Base-by-base conservation (phyloP, 2,329 filamentous ascomycete genomes). In the Alternaria tenuissima region DNA sequence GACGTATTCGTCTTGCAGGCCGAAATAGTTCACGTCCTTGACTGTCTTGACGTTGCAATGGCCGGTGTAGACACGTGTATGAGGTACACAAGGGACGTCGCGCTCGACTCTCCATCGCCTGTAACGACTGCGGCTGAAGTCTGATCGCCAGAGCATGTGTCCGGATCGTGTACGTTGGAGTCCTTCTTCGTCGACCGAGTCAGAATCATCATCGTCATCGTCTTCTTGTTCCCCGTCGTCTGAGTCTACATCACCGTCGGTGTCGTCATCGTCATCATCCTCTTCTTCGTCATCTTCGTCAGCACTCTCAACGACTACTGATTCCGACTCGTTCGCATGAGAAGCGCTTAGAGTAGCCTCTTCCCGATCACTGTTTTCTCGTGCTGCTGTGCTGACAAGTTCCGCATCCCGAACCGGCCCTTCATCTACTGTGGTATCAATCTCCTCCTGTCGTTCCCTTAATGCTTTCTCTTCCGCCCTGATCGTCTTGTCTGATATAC, bases 21-120 rank as follows among this genome's bases (percentile, higher is more conserved):
- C 88, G 63, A 88, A 90, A 76, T 86, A 91, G 62, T 90, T 90
- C 61, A 90, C 87, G 68, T 91, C 88, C 68, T 91, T 91, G 66
- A 90, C 87, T 1, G 87, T 90, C 64, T 87, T 84, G 53, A 88
- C 83, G 65, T 90, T 90, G 78, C 88, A 90, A 72, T 90, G 88
- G 2, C 88, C 88, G 3, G 81, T 80, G 70, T 89, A 91, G 20
- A 82, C 75, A 39, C 84, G 84, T 2, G 84, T 87, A 64, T 88
- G 85, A 2, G 85, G 78, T 18, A 80, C 82, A 67, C 86, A 88
- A 14, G 86, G 84, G 6, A 86, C 81, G 52, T 86, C 75, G 0
- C 76, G 69, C 61, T 88, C 86, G 16, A 89, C 85, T 18, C 81
- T 79, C 52, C 83, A 80, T 53, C 85, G 81, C 26, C 80, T 73